phyloP scores from a whole-genome alignment of 2,329 filamentous ascomycete species.

The Neonectria punicea region DNA sequence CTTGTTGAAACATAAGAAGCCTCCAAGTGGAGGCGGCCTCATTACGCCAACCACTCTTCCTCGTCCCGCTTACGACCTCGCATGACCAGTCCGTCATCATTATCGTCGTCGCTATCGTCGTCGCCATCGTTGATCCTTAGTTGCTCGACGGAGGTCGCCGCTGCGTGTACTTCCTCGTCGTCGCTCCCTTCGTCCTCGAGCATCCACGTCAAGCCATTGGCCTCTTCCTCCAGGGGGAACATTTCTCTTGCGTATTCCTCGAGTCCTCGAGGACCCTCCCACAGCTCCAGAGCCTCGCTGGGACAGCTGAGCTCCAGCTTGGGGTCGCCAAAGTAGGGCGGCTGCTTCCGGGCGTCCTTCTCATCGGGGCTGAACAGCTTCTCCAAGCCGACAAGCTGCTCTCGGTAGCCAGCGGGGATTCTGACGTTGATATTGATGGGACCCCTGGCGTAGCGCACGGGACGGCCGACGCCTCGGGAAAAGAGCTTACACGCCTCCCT shows the following conservation, averaged over 20 bases:
- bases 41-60: slow-evolving; percentile 68
- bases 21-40: slow-evolving; percentile 14
- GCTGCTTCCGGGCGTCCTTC: slow-evolving; percentile 65
- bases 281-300: slow-evolving; percentile 80
- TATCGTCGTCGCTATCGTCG: slow-evolving; percentile 61
- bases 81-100: slow-evolving; percentile 69
- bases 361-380: slow-evolving; percentile 65
- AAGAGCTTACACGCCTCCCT: slow-evolving; percentile 85
- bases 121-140: slow-evolving; percentile 55
- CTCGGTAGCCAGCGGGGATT: slow-evolving; percentile 87
- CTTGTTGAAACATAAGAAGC: slow-evolving; percentile 7
- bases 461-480: slow-evolving; percentile 78
- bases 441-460: slow-evolving; percentile 80
- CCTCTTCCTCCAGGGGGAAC: slow-evolving; percentile 93
- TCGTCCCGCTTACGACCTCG: slow-evolving; percentile 66
- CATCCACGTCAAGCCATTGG: slow-evolving; percentile 97
- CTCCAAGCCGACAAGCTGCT: slow-evolving; percentile 80
- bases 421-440: slow-evolving; percentile 87
- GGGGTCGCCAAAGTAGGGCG: slow-evolving; percentile 70
- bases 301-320: slow-evolving; percentile 73
- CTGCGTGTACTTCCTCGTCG: slow-evolving; percentile 49
- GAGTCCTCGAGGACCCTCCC: slow-evolving; percentile 90
- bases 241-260: slow-evolving; percentile 96
- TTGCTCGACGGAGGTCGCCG: slow-evolving; percentile 52
- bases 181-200: slow-evolving; percentile 60